A percentile compares a stretch with the other conserved stretches of the same genome.
These are phyloP conservation scores for Acrocalymma vagum DNA, from an alignment of 2,329 filamentous ascomycete species.

Conservation along the genomic window DNA sequence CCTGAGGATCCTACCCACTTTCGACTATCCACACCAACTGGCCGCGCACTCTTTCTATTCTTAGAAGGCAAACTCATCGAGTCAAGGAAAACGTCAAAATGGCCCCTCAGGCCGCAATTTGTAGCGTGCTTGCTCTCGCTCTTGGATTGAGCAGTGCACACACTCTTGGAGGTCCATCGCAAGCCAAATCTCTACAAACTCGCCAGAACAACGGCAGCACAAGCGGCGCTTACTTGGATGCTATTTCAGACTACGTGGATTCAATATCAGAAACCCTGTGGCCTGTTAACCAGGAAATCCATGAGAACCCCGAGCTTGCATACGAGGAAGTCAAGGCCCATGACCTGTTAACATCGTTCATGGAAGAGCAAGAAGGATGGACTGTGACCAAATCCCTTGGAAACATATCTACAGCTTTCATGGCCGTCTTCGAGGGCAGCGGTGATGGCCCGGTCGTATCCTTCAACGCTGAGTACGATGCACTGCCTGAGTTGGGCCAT, in stretches of 20 bases:
- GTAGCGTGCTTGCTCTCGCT: too few species aligned
- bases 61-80: too few species aligned
- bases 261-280: conserved; percentile 43
- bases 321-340: conserved; percentile 61
- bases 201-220: conserved; percentile 17
- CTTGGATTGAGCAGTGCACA: too few species aligned
- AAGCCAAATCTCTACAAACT: too few species aligned
- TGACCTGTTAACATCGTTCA: conserved; percentile 58
- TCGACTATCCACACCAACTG: too few species aligned
- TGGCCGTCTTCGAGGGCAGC: conserved; percentile 34
- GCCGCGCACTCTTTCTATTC: too few species aligned
- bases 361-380: conserved; percentile 45
- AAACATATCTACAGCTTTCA: conserved; percentile 46
- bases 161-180: too few species aligned
- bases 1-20: too few species aligned
- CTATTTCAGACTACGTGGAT: conserved; percentile 22
- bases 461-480: conserved; percentile 51
- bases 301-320: conserved; percentile 61
- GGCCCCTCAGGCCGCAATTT: too few species aligned
- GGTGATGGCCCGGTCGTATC: conserved; percentile 54
- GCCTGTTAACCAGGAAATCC: conserved; percentile 59
- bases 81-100: too few species aligned
- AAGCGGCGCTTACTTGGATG: conserved; percentile 12
- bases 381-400: conserved; percentile 42
- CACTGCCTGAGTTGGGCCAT: conserved; percentile 52